Conservation (phyloP, 2,329 filamentous ascomycete genomes). For the Leptosphaerulina australis region DNA sequence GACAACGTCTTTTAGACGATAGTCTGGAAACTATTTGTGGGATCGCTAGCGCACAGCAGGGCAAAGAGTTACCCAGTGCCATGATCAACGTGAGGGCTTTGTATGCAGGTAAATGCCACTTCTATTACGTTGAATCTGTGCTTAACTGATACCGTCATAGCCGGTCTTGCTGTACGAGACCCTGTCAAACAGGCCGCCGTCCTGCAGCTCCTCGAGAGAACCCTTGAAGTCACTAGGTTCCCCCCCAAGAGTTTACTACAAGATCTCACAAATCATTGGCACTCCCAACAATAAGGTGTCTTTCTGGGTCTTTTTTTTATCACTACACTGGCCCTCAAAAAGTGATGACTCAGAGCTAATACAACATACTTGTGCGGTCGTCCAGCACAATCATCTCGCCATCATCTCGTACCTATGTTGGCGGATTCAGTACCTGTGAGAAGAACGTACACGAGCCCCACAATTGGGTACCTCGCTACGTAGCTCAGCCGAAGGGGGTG, state of each 20-base stretch:
- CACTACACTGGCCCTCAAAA: no score
- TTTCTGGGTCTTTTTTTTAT: no score
- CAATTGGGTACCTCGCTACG: background rate
- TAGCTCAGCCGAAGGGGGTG: conserved; percentile 3
- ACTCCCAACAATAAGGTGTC: conserved; percentile 21
- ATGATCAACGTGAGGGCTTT: conserved; percentile 39
- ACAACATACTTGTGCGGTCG: no score
- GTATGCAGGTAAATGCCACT: conserved; percentile 35
- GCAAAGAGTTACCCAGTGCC: conserved; percentile 34
- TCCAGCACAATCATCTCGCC: no score
- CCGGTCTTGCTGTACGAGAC: conserved; percentile 41
- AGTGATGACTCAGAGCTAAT: no score
- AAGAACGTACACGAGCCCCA: background rate
- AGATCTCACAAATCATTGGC: conserved; percentile 40
- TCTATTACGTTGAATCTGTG: background rate
- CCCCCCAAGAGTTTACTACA: conserved; percentile 37
- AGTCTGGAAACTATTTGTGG: conserved; percentile 58
- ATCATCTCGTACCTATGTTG: no score
- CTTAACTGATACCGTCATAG: conserved; percentile 19
- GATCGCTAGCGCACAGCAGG: conserved; percentile 53
- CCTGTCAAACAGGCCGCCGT: conserved; percentile 36
- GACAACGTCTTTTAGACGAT: conserved; percentile 54
- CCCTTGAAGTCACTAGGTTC: conserved; percentile 38
- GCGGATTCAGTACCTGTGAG: background rate
- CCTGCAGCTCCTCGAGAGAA: conserved; percentile 35